phyloP scores from a whole-genome alignment of 768 basidiomycete species.

The Tricholoma hemisulphureum region DNA sequence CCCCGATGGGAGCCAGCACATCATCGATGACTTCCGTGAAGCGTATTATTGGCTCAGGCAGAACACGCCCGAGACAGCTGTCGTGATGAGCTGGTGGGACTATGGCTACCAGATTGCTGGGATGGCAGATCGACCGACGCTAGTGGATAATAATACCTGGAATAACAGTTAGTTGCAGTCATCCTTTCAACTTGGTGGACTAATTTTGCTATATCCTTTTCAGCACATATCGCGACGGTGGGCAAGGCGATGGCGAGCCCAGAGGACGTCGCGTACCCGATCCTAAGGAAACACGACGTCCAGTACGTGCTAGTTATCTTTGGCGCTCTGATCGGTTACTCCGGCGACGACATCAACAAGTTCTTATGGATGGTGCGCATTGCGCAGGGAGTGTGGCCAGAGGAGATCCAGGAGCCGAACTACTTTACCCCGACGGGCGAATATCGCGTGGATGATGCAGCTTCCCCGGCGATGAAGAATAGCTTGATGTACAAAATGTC shows the following conservation, averaged over 20 bases:
- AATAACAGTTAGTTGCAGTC: constrained; percentile 82
- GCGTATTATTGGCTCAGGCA: constrained; percentile 98
- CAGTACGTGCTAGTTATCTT: constrained; percentile 98
- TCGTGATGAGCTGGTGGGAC: constrained; percentile 99
- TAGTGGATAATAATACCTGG: constrained; percentile 99
- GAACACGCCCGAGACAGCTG: constrained; percentile 89
- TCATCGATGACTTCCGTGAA: constrained; percentile 99
- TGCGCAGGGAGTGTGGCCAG: constrained; percentile 95
- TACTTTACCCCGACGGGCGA: constrained; percentile 94
- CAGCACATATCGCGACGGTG: constrained; percentile 97
- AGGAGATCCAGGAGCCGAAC: constrained; percentile 92
- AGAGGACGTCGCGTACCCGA: constrained; percentile 96
- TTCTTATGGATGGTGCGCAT: constrained; percentile 99
- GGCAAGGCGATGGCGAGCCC: constrained; percentile 96
- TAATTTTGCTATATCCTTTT: constrained; percentile 12
- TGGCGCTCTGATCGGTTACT: constrained; percentile 94
- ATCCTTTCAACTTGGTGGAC: background rate
- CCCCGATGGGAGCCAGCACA: constrained; percentile 84
- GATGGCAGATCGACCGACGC: constrained; percentile 93
- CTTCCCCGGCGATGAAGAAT: constrained; percentile 86
- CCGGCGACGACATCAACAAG: constrained; percentile 99
- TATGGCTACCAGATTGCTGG: constrained; percentile 99
- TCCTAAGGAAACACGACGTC: constrained; percentile 95
- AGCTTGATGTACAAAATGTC: constrained; percentile 99
- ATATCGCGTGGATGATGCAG: constrained; percentile 86